Evolutionary conservation across 2,329 filamentous ascomycete genomes (phyloP).

Genomic region (Thielaviopsis populi): DNA sequence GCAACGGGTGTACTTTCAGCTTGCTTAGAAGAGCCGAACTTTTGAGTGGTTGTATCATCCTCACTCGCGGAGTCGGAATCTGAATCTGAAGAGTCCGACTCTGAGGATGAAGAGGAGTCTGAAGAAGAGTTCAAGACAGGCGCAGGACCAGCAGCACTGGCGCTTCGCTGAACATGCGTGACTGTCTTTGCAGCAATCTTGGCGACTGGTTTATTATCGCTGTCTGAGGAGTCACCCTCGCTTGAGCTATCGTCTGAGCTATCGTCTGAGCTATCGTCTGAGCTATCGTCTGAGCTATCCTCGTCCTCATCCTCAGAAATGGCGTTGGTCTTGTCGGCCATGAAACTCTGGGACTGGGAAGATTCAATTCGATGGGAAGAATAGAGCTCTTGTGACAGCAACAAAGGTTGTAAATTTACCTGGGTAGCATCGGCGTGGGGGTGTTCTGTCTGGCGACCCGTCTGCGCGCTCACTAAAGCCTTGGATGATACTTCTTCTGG

Average conservation of each 20-base stretch:
- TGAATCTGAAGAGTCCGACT: constrained; percentile 1
- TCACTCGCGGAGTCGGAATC: background rate
- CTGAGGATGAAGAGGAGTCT: background rate
- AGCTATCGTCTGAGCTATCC: constrained; percentile 8
- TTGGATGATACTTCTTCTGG: constrained; percentile 9
- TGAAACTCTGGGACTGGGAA: background rate
- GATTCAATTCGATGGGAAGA: background rate
- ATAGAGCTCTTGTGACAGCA: background rate
- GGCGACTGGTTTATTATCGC: constrained; percentile 8
- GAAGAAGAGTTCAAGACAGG: constrained; percentile 14
- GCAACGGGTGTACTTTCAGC: background rate
- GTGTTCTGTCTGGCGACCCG: background rate
- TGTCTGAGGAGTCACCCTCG: constrained; percentile 12
- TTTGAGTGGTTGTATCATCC: background rate
- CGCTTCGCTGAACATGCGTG: background rate
- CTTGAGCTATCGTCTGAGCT: background rate
- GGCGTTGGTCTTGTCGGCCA: background rate
- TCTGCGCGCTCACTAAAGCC: background rate
- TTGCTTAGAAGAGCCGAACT: background rate
- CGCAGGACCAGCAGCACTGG: background rate
- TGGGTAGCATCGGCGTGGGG: background rate
- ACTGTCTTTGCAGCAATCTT: background rate
- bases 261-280: constrained; percentile 4
- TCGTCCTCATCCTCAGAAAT: background rate
- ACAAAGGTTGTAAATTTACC: background rate